Base-by-base conservation (phyloP, 306 rosid species). In the Acacia confusa region DNA sequence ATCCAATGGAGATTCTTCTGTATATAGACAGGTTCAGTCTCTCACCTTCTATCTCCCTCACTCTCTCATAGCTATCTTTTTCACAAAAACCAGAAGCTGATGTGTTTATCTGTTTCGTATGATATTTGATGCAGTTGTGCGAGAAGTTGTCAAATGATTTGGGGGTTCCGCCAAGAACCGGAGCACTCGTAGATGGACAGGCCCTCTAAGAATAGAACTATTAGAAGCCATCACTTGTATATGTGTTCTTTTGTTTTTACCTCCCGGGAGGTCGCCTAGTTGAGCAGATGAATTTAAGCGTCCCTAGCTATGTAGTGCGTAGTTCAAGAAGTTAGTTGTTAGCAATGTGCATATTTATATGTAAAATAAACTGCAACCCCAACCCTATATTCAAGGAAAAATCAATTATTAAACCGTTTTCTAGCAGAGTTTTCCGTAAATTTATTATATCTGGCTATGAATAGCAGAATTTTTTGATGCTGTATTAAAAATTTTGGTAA, bases 21-120 rank as follows among this genome's bases (percentile, higher is more conserved):
- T 86, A 66, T 95, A 92, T 86, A 92, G 97, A 90, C 89, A 93
- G 96, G 98, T 96, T 82, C 9, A 12, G 6, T 0, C 72, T 34
- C 43, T 13, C 53, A 24, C 84, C 15, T 44, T 50, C 19, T 34
- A 19, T 47, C 25, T 32, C 41, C 24, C 41, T 63, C 58, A 19
- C 69, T 53, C 44, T 32, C 40, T 28, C 68, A 24, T 34, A 25
- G 19, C 12, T 24, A 7, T n/a, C 41, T 12, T 55, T 47, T 19
- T 53, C 41, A 24, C 38, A 45, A 74, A 36, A 74, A 40, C 66
- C 34, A 30, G 76, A 73, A 48, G 55, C 43, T 83, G 68, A 76
- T 38, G 30, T 20, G 45, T 57, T n/a, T 22, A 16, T 64, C 28
- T 53, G 7, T 34, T 73, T 75, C 79, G 41, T 75, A 10, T 17